phyloP scores from a whole-genome alignment of 2,329 filamentous ascomycete genomes.

The Pseudogymnoascus verrucosus region DNA sequence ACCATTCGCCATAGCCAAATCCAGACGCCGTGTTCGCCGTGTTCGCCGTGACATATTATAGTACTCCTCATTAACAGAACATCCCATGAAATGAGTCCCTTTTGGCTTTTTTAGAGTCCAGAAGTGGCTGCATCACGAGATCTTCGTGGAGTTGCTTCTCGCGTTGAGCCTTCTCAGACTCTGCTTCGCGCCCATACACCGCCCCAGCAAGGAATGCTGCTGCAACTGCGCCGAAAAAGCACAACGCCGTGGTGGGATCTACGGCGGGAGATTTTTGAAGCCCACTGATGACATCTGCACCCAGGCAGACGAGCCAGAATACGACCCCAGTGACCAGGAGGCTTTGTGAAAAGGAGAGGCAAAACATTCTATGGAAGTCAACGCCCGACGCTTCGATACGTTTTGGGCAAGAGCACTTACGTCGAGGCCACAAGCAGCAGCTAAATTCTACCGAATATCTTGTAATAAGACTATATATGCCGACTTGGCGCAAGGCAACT shows the following conservation, averaged over 20 bases:
- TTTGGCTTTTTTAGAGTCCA: not conserved
- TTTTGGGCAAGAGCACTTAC: not conserved
- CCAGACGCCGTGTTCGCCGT: not conserved
- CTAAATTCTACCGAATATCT: not conserved
- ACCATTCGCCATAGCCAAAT: not conserved
- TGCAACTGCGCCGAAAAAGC: not conserved
- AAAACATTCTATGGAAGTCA: not conserved
- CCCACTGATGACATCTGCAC: not conserved
- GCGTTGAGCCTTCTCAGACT: not conserved
- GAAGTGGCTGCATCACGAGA: not conserved
- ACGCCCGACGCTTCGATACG: not conserved
- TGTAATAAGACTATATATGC: not conserved
- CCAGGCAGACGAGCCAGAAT: not conserved
- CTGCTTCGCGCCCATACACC: not conserved
- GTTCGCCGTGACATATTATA: not conserved
- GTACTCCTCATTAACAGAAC: not conserved
- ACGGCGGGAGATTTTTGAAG: not conserved
- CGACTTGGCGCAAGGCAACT: not conserved
- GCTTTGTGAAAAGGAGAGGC: not conserved
- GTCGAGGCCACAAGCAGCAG: not conserved
- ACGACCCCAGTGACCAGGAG: not conserved
- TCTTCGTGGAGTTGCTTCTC: not conserved
- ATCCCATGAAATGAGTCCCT: not conserved
- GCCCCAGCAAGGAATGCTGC: not conserved
- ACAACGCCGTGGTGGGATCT: not conserved